These are phyloP conservation scores for Russula abietina DNA, from an alignment of 768 basidiomycete genomes.

Conservation along the genomic window DNA sequence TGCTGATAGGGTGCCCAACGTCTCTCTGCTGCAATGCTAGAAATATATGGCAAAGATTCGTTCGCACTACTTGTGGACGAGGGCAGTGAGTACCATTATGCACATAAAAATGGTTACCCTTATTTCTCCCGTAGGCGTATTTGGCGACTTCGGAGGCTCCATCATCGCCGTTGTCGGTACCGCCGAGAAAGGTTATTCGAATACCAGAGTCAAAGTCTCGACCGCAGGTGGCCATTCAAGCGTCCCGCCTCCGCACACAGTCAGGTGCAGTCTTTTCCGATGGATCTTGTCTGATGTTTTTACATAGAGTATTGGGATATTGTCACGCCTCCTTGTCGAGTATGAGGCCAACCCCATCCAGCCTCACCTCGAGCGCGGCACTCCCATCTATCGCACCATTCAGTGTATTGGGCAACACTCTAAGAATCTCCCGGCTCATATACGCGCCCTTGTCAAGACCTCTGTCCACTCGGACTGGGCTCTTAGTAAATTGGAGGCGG, in stretches of 20 bases:
- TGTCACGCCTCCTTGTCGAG: constrained; percentile 38
- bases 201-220: constrained; percentile 58
- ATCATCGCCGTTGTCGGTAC: constrained; percentile 57
- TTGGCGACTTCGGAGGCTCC: constrained; percentile 44
- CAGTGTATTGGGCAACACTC: constrained; percentile 42
- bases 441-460: constrained; percentile 30
- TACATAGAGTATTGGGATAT: constrained; percentile 44
- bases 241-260: constrained; percentile 77
- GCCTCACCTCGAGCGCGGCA: constrained; percentile 30
- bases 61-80: constrained; percentile 85
- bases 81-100: constrained; percentile 48
- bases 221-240: constrained; percentile 81
- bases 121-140: constrained; percentile 39
- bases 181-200: constrained; percentile 67
- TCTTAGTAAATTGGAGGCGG: constrained; percentile 34
- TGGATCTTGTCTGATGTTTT: neutral
- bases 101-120: too few relatives aligned
- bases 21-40: constrained; percentile 44
- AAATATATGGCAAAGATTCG: constrained; percentile 61
- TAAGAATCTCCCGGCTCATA: constrained; percentile 33
- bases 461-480: constrained; percentile 29
- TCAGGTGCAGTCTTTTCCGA: constrained; percentile 28
- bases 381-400: constrained; percentile 33
- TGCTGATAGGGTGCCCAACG: constrained; percentile 46
- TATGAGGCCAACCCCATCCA: constrained; percentile 18